A percentile compares a stretch with the other conserved stretches of the same genome.
phyloP scores from a whole-genome alignment of 2,329 filamentous ascomycete genomes.

The Clonostachys rhizophaga region DNA sequence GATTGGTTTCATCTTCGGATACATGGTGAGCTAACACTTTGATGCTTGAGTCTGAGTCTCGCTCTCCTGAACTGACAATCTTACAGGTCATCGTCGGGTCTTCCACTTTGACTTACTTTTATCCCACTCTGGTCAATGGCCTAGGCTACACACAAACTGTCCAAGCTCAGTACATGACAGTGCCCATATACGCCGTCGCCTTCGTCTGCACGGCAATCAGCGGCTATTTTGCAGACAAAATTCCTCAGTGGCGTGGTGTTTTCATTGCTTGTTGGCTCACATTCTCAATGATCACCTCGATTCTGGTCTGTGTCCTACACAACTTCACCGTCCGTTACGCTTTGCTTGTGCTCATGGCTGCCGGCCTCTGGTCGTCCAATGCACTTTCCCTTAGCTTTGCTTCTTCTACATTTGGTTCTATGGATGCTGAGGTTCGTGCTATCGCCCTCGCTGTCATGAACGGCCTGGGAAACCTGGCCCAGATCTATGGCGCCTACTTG shows the following conservation, averaged over 20 bases:
- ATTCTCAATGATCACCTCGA: conserved; percentile 25
- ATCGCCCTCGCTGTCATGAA: conserved; percentile 46
- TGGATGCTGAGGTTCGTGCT: conserved; percentile 41
- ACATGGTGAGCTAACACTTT: conserved; percentile 12
- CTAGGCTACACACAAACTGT: conserved; percentile 17
- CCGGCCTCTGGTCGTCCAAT: conserved; percentile 48
- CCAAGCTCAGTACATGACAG: conserved; percentile 16
- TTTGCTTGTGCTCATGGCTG: conserved; percentile 47
- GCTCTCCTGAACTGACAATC: conserved; percentile 15
- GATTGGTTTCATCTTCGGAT: conserved; percentile 14
- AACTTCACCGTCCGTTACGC: conserved; percentile 45
- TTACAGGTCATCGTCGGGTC: conserved; percentile 18
- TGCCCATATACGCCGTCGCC: conserved; percentile 46
- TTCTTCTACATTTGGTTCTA: conserved; percentile 41
- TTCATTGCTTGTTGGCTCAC: conserved; percentile 42
- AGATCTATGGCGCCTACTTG: conserved; percentile 49
- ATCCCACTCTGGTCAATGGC: conserved; percentile 20
- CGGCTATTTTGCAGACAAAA: conserved; percentile 38
- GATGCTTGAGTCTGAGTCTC: conserved; percentile 1
- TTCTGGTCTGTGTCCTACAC: conserved; percentile 40
- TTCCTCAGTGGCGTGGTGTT: conserved; percentile 34
- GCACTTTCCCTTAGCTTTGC: conserved; percentile 44
- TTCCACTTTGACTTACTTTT: conserved; percentile 21
- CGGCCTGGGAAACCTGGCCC: conserved; percentile 46
- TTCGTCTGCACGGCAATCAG: conserved; percentile 42